These are phyloP conservation scores for Arachnomyces sp. DNA, from an alignment of 2,329 filamentous ascomycete genomes.

Conservation along the genomic window DNA sequence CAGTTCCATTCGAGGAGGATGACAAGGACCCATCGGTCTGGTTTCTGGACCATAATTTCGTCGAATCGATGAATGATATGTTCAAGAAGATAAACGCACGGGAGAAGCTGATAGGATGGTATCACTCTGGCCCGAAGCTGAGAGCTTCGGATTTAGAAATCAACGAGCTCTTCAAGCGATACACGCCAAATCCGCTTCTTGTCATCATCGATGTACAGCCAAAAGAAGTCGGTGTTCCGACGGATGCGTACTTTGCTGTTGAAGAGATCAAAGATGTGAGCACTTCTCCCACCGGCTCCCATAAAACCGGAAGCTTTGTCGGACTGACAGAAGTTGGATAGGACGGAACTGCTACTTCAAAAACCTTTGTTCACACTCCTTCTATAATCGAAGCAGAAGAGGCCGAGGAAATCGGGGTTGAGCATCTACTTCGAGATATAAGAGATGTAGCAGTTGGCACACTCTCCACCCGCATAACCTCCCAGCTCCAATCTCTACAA, in stretches of 20 bases:
- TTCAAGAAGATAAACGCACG: constrained; percentile 99
- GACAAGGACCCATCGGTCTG: constrained; percentile 97
- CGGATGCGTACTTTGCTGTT: constrained; percentile 97
- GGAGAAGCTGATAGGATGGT: constrained; percentile 99
- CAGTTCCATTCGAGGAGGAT: constrained; percentile 97
- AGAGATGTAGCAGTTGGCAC: constrained; percentile 96
- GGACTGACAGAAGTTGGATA: constrained; percentile 30
- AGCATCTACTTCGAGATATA: constrained; percentile 95
- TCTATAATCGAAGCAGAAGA: constrained; percentile 98
- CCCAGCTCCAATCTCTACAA: constrained; percentile 94
- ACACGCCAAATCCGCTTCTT: constrained; percentile 89
- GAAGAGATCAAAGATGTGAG: constrained; percentile 98
- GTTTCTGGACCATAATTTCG: constrained; percentile 99
- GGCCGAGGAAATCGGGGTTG: constrained; percentile 96
- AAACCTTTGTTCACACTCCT: constrained; percentile 96
- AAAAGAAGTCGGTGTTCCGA: constrained; percentile 94
- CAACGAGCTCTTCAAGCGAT: constrained; percentile 99
- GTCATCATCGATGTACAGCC: constrained; percentile 98
- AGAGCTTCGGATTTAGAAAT: constrained; percentile 95
- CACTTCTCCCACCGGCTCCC: constrained; percentile 14
- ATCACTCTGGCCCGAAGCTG: constrained; percentile 95
- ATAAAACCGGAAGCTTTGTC: neutral
- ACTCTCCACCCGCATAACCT: constrained; percentile 91
- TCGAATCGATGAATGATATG: constrained; percentile 99
- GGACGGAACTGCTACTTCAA: constrained; percentile 94